phyloP scores from a whole-genome alignment of 1,284 basidiomycete genomes.

The Moesziomyces sp. region DNA sequence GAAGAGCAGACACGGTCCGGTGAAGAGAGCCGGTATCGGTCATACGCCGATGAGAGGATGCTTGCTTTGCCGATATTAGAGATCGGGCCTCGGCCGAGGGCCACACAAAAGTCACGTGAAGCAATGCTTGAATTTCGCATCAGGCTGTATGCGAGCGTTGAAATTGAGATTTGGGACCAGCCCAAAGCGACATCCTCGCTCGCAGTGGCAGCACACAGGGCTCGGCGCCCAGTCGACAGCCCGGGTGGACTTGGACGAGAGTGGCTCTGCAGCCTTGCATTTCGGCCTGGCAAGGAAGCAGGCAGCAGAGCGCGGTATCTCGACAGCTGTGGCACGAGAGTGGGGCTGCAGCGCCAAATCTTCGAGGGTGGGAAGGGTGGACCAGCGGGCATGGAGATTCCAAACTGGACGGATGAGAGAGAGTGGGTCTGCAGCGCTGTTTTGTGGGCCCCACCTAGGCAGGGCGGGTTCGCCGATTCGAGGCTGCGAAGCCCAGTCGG shows the following conservation, averaged over 20 bases:
- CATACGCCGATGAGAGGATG: neutral
- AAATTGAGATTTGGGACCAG: neutral
- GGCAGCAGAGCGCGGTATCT: slow-evolving; percentile 13
- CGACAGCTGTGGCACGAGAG: neutral
- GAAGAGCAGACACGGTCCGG: neutral
- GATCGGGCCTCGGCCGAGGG: slow-evolving; percentile 3
- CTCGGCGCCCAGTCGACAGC: too few species aligned
- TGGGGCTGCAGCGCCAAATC: too few species aligned
- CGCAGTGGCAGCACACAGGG: slow-evolving; percentile 11
- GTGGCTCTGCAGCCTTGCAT: slow-evolving; percentile 5
- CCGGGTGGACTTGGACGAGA: neutral
- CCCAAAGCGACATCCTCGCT: too few species aligned
- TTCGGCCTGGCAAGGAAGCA: neutral
- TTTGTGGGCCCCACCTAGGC: neutral
- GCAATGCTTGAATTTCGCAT: too few species aligned
- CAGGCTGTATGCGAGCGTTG: neutral
- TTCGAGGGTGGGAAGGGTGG: too few species aligned
- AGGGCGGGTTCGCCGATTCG: neutral
- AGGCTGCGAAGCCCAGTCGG: neutral
- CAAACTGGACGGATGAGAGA: too few species aligned
- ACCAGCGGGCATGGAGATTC: too few species aligned
- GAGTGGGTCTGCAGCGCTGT: neutral
- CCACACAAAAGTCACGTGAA: neutral
- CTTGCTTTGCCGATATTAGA: neutral
- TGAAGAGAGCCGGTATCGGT: neutral